These are phyloP conservation scores for Phtheirospermum japonicum DNA, from an alignment of 257 asterid species.

Conservation along the genomic window DNA sequence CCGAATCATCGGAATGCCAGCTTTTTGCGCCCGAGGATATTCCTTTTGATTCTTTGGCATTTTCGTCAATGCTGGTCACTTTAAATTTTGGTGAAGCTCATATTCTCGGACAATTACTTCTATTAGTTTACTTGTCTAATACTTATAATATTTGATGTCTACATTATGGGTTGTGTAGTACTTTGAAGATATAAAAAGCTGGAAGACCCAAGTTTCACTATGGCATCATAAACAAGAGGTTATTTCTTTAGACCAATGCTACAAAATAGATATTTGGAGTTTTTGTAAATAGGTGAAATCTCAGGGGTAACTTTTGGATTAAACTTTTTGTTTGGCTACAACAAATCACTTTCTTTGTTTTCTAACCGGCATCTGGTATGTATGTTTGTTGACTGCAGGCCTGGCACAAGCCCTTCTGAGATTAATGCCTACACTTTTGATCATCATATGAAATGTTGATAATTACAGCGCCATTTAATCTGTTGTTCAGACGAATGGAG, in stretches of 20 bases:
- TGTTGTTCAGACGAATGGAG: not conserved
- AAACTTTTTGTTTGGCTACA: no score
- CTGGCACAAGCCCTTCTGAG: constrained; percentile 93
- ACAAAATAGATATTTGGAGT: not conserved
- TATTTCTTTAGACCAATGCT: not conserved
- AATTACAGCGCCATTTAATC: not conserved
- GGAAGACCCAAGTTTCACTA: constrained; percentile 84
- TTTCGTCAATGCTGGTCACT: constrained; percentile 91
- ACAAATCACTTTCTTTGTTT: not conserved
- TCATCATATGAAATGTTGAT: constrained; percentile 58
- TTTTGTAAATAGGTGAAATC: not conserved
- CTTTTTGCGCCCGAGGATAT: constrained; percentile 71
- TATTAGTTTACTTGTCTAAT: not conserved
- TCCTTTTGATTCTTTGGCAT: constrained; percentile 86
- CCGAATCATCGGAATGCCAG: constrained; percentile 85
- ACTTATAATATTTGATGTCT: not conserved
- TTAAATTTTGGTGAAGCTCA: constrained; percentile 61
- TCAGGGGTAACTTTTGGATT: no score
- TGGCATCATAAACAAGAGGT: constrained; percentile 92
- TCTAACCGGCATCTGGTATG: constrained; percentile 1
- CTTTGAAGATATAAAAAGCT: constrained; percentile 62
- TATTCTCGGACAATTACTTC: not conserved
- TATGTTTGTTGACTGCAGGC: constrained; percentile 46
- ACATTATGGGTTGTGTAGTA: constrained; percentile 44
- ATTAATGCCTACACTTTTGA: constrained; percentile 77